These are phyloP conservation scores for Torulaspora microellipsoides DNA, from an alignment of 805 yeast species.

Conservation along the genomic window DNA sequence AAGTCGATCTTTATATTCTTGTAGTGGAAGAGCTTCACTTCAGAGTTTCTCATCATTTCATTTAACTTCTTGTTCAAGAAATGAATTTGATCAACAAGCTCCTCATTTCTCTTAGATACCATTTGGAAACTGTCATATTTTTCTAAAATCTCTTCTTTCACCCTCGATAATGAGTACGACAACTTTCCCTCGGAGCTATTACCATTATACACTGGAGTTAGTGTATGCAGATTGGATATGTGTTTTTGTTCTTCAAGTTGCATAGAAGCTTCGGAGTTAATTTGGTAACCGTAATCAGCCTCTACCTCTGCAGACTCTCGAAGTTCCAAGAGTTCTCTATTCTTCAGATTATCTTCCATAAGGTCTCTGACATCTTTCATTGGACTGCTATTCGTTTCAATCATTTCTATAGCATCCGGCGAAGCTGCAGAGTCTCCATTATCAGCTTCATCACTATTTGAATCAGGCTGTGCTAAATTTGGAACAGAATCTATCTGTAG, in stretches of 20 bases:
- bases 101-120: slow-evolving; percentile 21
- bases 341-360: too few species aligned
- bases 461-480: slow-evolving; percentile 11
- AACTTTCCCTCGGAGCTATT: not conserved
- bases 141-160: slow-evolving; percentile 13
- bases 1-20: slow-evolving; percentile 7
- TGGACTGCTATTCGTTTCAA: slow-evolving; percentile 13
- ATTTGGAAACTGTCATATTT: slow-evolving; percentile 16
- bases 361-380: slow-evolving; percentile 6
- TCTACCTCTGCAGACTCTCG: too few species aligned
- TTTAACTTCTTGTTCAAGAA: slow-evolving; percentile 20
- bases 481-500: slow-evolving; percentile 19
- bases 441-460: not conserved
- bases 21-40: slow-evolving; percentile 12
- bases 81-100: slow-evolving; percentile 19
- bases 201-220: slow-evolving; percentile 22
- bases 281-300: too few species aligned
- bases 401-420: slow-evolving; percentile 30
- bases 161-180: not conserved
- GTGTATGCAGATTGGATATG: slow-evolving; percentile 14
- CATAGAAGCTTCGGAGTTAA: not conserved
- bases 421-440: slow-evolving; percentile 10
- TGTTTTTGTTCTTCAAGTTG: slow-evolving; percentile 1
- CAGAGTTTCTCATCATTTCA: slow-evolving; percentile 14
- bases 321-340: too few species aligned